Conservation (phyloP, 345 rosid genomes). For the Eutrema yunnanense region DNA sequence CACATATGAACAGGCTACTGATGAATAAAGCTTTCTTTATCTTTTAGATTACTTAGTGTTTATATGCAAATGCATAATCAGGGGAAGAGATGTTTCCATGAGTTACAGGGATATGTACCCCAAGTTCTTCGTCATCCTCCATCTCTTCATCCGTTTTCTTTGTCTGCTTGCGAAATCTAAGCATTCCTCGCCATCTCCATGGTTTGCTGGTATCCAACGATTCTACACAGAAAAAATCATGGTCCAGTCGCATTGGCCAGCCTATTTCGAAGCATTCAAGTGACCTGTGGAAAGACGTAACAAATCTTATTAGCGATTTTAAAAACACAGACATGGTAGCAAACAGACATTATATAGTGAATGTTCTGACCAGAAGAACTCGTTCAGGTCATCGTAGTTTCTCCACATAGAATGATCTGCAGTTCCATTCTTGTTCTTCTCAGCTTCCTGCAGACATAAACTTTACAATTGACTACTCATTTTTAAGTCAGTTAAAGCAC, state of each 20-base stretch:
- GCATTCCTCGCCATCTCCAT: conserved; percentile 18
- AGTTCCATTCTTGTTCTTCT: conserved; percentile 69
- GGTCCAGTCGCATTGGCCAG: conserved; percentile 79
- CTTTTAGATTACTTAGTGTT: conserved; percentile 10
- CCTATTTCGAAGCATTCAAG: conserved; percentile 76
- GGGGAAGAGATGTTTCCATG: neutral
- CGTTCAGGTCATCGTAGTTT: conserved; percentile 96
- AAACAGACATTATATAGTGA: conserved; percentile 3
- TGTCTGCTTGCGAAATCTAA: conserved; percentile 21
- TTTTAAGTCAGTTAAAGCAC: neutral
- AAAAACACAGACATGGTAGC: conserved; percentile 5
- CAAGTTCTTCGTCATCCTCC: conserved; percentile 55
- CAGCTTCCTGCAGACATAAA: conserved; percentile 65
- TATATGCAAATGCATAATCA: conserved; percentile 23
- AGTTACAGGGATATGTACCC: conserved; percentile 38
- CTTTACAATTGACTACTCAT: conserved; percentile 15
- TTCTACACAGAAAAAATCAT: conserved; percentile 54
- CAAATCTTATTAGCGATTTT: conserved; percentile 10
- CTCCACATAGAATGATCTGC: conserved; percentile 92
- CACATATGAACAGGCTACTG: conserved; percentile 24
- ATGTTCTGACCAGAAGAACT: conserved; percentile 73
- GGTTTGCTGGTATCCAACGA: conserved; percentile 28
- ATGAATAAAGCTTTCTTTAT: conserved; percentile 5
- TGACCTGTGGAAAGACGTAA: conserved; percentile 54
- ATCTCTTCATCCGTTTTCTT: conserved; percentile 37